Evolutionary conservation across 1,284 basidiomycete genomes (phyloP).

Genomic region (Rugosomyces carneus): DNA sequence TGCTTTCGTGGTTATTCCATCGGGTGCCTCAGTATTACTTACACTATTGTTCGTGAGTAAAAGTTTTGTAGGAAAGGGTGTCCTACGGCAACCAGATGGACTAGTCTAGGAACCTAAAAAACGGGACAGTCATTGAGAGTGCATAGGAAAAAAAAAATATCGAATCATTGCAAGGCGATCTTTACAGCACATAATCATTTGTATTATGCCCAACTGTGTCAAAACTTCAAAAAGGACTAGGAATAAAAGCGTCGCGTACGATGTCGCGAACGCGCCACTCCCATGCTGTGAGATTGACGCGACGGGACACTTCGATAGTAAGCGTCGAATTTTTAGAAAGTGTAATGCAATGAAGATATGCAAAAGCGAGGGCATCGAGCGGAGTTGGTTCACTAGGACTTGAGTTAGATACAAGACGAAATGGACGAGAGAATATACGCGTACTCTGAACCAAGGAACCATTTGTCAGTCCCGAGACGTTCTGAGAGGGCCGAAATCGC

Average conservation of each 20-base stretch:
- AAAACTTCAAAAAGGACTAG: background rate
- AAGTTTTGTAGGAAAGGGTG: too few species aligned
- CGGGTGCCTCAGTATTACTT: too few species aligned
- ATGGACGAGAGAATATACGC: slow-evolving; percentile 18
- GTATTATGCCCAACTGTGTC: background rate
- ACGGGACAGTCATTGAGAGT: too few species aligned
- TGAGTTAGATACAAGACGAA: slow-evolving; percentile 8
- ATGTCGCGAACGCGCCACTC: slow-evolving; percentile 59
- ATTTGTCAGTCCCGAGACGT: slow-evolving; percentile 64
- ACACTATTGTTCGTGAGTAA: too few species aligned
- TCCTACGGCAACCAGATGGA: too few species aligned
- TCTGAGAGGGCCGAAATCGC: slow-evolving; percentile 68
- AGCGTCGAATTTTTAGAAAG: slow-evolving; percentile 39
- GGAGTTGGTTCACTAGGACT: slow-evolving; percentile 56
- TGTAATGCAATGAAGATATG: slow-evolving; percentile 66
- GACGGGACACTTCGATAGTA: slow-evolving; percentile 59
- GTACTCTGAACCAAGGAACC: slow-evolving; percentile 73
- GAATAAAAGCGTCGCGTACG: slow-evolving; percentile 47
- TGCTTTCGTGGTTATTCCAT: too few species aligned
- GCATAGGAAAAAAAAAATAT: background rate
- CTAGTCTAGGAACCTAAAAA: too few species aligned
- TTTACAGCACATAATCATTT: background rate
- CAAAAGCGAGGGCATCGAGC: slow-evolving; percentile 73
- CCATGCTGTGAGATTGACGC: slow-evolving; percentile 72
- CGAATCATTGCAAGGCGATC: background rate